Evolutionary conservation across 345 rosid genomes (phyloP).

Genomic region (Salix suchowensis): DNA sequence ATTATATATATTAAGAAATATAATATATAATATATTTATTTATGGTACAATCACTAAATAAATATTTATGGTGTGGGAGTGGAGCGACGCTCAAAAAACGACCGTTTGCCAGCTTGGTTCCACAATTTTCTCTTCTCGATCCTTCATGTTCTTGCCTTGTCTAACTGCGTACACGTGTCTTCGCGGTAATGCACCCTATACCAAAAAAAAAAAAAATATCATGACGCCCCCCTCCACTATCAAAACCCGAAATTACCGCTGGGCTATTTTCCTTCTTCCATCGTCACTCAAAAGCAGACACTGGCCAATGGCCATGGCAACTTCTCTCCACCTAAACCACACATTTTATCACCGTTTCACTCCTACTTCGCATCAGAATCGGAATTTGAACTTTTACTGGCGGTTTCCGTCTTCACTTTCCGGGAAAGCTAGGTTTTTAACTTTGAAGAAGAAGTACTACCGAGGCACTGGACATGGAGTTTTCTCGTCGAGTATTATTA

Average conservation of each 20-base stretch:
- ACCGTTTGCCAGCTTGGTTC: no score
- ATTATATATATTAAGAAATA: no score
- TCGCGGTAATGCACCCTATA: not conserved
- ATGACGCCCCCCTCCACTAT: no score
- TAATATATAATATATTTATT: no score
- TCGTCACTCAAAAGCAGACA: no score
- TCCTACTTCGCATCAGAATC: slow-evolving; percentile 12
- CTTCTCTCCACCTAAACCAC: not conserved
- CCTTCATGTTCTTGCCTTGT: not conserved
- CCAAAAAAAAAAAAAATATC: no score
- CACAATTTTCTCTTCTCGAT: not conserved
- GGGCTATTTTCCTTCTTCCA: no score
- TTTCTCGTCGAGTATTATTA: slow-evolving; percentile 23
- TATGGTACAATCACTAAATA: no score
- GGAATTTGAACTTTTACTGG: slow-evolving; percentile 23
- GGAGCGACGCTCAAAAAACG: no score
- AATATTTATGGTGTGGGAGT: no score
- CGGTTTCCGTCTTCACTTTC: slow-evolving; percentile 17
- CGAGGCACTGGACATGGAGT: slow-evolving; percentile 14
- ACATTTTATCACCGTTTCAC: slow-evolving; percentile 7
- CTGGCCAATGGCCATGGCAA: not conserved
- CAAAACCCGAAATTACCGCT: no score
- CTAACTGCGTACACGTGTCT: slow-evolving; percentile 14
- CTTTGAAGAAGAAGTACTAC: slow-evolving; percentile 2
- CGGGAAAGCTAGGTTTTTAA: slow-evolving; percentile 18